Evolutionary conservation across 257 asterid species (phyloP), one percentile per base, ranked within the genome.

Genomic region (Striga asiatica): DNA sequence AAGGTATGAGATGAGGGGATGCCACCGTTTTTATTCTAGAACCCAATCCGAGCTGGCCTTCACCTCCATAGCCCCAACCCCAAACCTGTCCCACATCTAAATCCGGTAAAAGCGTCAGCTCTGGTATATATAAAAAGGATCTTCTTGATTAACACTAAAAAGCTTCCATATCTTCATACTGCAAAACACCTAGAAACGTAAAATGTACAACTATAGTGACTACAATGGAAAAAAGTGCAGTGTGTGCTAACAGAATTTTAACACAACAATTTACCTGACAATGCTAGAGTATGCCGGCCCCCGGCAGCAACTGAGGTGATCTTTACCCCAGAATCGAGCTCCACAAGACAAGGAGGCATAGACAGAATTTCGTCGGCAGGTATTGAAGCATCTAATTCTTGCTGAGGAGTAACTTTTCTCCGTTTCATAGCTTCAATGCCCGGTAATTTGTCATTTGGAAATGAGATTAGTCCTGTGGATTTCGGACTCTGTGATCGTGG

Each of bases 61-160:
- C 95, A 45, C 95, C 95, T 70, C 95, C 93, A 50, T 82, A 85
- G 86, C 89, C 95, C 95, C 95, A 85, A 78, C 89, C 95, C 89
- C 95, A 85, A 29, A 85, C 89, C 86, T 77, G 95, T 79, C 95
- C 95, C 62, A 72, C 81, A 82, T 85, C 95, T 82, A 77, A 63
- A 82, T 75, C 76, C 75, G 72, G 77, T 46, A 76, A 77, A 82
- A 80, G 73, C 69, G 72, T 80, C 83, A 85, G 93, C 58, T 72
- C 64, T 51, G 57, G 61, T 39, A 59, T 42, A 42, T 43, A 74
- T 54, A 67, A 56, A 41, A 39, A 75, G n/a, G 49, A 68, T 74
- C 85, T 75, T 74, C 72, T 69, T 72, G 73, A 71, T 62, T 76
- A 80, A 80, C 71, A 78, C 60, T 74, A 71, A 74, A 75, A 71